Evolutionary conservation across 495 filamentous ascomycete species (phyloP).

Genomic region (Penicillium lividum): DNA sequence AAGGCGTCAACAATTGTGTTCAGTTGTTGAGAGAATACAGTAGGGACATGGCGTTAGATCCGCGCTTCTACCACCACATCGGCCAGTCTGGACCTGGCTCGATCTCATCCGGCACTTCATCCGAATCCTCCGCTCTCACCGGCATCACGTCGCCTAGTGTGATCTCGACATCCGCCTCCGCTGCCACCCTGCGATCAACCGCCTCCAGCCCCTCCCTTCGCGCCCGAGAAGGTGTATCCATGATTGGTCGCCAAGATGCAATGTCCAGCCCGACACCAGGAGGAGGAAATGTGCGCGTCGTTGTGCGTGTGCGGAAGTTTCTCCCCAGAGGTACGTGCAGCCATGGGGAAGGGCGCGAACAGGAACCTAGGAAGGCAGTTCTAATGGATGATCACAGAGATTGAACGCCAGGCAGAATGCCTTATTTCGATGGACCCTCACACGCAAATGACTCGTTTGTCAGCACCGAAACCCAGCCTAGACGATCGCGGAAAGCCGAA

Average conservation of each 20-base stretch:
- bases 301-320: constrained; percentile 89
- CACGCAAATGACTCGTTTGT: constrained; percentile 76
- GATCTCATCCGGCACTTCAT: constrained; percentile 60
- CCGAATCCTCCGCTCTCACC: constrained; percentile 53
- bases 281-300: constrained; percentile 91
- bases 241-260: constrained; percentile 35
- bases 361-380: not conserved
- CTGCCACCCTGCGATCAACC: constrained; percentile 50
- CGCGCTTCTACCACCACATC: constrained; percentile 55
- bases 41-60: constrained; percentile 58
- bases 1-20: constrained; percentile 44
- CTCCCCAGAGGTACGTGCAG: constrained; percentile 72
- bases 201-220: constrained; percentile 67
- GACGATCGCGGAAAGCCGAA: constrained; percentile 65
- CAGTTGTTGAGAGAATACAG: constrained; percentile 50
- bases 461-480: constrained; percentile 60
- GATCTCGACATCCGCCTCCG: constrained; percentile 62
- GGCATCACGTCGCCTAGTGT: constrained; percentile 50
- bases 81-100: constrained; percentile 44
- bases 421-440: constrained; percentile 87
- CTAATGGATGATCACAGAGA: constrained; percentile 56
- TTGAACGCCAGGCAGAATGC: constrained; percentile 75
- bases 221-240: constrained; percentile 64
- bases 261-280: constrained; percentile 48
- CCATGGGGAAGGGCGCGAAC: not conserved